A percentile compares a stretch with the other conserved stretches of the same genome.
These are phyloP conservation scores for Sclerotinia trifoliorum DNA, from an alignment of 2,329 filamentous ascomycete species.

Conservation along the genomic window DNA sequence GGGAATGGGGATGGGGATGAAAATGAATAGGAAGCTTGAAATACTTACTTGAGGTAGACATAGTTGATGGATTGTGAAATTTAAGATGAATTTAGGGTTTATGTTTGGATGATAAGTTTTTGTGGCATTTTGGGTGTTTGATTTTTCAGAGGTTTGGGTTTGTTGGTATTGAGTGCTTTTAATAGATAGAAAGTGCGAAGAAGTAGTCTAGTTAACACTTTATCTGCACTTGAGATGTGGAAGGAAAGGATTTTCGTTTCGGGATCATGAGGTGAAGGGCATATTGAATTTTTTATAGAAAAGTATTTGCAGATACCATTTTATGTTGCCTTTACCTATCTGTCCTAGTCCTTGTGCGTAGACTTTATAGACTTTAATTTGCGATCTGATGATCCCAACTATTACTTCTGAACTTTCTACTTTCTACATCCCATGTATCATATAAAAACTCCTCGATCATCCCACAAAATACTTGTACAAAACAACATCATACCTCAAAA, in stretches of 20 bases:
- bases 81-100: not conserved
- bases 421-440: not conserved
- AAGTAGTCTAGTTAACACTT: not conserved
- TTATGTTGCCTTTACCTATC: not conserved
- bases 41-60: too few species aligned
- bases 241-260: not conserved
- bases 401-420: not conserved
- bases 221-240: not conserved
- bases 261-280: not conserved
- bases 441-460: not conserved
- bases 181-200: not conserved
- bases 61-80: too few species aligned
- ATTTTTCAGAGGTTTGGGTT: not conserved
- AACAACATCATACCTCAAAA: slow-evolving; percentile 7
- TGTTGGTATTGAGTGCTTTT: not conserved
- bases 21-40: too few species aligned
- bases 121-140: not conserved
- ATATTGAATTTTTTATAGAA: not conserved
- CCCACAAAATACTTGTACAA: not conserved
- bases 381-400: not conserved
- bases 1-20: too few species aligned
- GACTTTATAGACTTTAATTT: not conserved
- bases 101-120: not conserved
- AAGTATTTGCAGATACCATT: not conserved
- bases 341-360: not conserved